Percentiles rank a stretch among this genome's conserved stretches.
phyloP scores from a whole-genome alignment of 106 monocot genomes.

The Dioscorea dumetorum region DNA sequence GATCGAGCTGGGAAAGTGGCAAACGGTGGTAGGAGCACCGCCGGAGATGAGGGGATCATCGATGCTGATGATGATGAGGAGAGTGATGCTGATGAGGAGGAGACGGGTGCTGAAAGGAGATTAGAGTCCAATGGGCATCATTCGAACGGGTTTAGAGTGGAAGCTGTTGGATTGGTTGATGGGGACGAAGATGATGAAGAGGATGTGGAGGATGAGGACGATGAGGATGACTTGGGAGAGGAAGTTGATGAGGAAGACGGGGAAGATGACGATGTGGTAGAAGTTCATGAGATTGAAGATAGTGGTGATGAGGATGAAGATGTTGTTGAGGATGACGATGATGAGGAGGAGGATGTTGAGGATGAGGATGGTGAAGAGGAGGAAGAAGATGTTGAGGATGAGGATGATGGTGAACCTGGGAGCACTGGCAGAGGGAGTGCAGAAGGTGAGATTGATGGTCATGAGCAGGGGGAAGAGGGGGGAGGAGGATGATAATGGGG shows the following conservation, averaged over 20 bases:
- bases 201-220: conserved; percentile 26
- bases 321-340: conserved; percentile 25
- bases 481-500: conserved; percentile 66
- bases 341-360: conserved; percentile 18
- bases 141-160: conserved; percentile 65
- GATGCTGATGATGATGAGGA: conserved; percentile 78
- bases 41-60: conserved; percentile 21
- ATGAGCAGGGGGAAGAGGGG: conserved; percentile 40
- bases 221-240: conserved; percentile 43
- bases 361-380: conserved; percentile 33
- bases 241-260: conserved; percentile 56
- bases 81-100: conserved; percentile 87
- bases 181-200: conserved; percentile 35
- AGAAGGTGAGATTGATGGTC: conserved; percentile 77
- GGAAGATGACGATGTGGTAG: conserved; percentile 55
- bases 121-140: conserved; percentile 18
- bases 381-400: conserved; percentile 30
- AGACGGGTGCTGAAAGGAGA: conserved; percentile 26
- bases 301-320: conserved; percentile 49
- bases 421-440: conserved; percentile 18
- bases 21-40: conserved; percentile 12
- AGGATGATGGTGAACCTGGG: conserved; percentile 21
- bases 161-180: conserved; percentile 25
- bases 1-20: conserved; percentile 28
- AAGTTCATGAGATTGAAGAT: conserved; percentile 50